Conservation (phyloP, 805 yeast genomes). For the Brettanomyces nanus region DNA sequence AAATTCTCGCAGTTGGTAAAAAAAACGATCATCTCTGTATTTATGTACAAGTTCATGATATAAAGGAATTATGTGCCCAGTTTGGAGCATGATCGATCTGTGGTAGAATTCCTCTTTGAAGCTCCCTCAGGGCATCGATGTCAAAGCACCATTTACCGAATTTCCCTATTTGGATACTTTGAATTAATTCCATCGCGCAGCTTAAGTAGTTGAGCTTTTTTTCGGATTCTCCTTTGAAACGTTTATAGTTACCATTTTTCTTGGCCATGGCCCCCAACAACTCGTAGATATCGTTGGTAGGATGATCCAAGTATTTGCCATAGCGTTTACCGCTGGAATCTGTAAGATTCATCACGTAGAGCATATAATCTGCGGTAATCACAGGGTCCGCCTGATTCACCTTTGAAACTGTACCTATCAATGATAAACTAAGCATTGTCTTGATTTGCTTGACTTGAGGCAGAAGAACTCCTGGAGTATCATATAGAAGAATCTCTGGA, state of each 20-base stretch:
- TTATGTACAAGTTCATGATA: too few species aligned
- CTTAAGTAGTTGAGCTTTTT: constrained; percentile 43
- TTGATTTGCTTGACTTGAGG: constrained; percentile 61
- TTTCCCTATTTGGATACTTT: constrained; percentile 52
- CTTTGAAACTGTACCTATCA: constrained; percentile 69
- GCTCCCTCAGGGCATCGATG: constrained; percentile 3
- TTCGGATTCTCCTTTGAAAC: constrained; percentile 19
- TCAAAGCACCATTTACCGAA: constrained; percentile 28
- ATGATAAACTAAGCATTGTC: constrained; percentile 65
- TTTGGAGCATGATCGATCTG: too few species aligned
- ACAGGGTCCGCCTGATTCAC: constrained; percentile 62
- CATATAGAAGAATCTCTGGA: constrained; percentile 67
- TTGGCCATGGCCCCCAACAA: constrained; percentile 43
- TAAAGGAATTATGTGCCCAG: too few species aligned
- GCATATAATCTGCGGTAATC: constrained; percentile 75
- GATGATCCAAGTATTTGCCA: constrained; percentile 39
- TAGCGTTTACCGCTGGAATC: constrained; percentile 39
- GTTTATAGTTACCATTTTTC: constrained; percentile 22
- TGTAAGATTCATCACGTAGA: constrained; percentile 64
- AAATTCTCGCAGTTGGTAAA: too few species aligned
- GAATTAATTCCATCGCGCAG: constrained; percentile 56
- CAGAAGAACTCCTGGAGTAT: constrained; percentile 88
- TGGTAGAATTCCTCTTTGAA: background rate
- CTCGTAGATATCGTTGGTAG: constrained; percentile 65
- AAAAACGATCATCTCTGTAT: too few species aligned